A percentile compares a stretch with the other conserved stretches of the same genome.
These are phyloP conservation scores for Aspergillus phoenicis DNA, from an alignment of 2,329 filamentous ascomycete species.

Conservation along the genomic window DNA sequence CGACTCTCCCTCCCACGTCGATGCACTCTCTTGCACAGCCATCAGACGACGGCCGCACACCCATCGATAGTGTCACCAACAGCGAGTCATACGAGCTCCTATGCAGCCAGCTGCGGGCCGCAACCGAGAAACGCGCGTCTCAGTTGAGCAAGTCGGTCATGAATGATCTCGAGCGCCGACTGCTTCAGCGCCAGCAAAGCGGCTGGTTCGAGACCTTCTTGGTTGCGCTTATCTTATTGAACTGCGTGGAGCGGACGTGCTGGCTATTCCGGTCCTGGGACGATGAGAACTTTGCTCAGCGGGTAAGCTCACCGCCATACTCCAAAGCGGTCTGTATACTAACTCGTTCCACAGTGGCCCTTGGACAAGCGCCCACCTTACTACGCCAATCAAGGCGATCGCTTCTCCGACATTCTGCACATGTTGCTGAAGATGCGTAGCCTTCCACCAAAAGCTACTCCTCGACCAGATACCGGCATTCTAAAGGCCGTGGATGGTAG, in stretches of 20 bases:
- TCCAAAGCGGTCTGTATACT: background rate
- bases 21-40: conserved; percentile 41
- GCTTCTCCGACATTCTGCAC: conserved; percentile 60
- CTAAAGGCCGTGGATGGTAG: conserved; percentile 43
- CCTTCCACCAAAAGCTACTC: conserved; percentile 45
- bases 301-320: conserved; percentile 29
- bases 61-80: conserved; percentile 44
- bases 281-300: conserved; percentile 38
- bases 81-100: conserved; percentile 54
- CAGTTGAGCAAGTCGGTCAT: conserved; percentile 57
- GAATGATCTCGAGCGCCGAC: conserved; percentile 62
- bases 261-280: conserved; percentile 61
- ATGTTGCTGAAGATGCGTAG: conserved; percentile 62
- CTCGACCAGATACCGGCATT: conserved; percentile 42
- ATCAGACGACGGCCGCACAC: conserved; percentile 43
- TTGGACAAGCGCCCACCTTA: conserved; percentile 55
- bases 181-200: conserved; percentile 60
- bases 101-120: conserved; percentile 57
- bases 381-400: conserved; percentile 59
- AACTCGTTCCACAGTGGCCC: conserved; percentile 49
- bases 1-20: conserved; percentile 40
- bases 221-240: conserved; percentile 60
- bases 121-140: conserved; percentile 57
- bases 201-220: conserved; percentile 62
- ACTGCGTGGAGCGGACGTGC: conserved; percentile 62